These are phyloP conservation scores for Fusarium denticulatum DNA, from an alignment of 2,329 filamentous ascomycete genomes.

Conservation along the genomic window DNA sequence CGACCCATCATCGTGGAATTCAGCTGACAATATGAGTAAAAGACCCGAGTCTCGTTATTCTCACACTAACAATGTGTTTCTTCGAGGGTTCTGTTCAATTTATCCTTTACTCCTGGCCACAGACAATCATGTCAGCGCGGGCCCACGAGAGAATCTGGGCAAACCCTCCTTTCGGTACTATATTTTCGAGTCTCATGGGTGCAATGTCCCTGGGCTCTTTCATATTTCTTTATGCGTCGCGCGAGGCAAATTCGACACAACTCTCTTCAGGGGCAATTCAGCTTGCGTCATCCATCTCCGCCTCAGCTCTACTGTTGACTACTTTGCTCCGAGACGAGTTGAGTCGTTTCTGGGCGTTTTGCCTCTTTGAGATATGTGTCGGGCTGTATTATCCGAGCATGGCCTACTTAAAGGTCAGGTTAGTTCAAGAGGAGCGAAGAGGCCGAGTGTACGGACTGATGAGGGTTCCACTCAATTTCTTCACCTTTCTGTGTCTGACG, in stretches of 20 bases:
- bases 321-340: neutral
- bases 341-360: neutral
- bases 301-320: neutral
- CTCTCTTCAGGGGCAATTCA: neutral
- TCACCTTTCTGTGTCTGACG: neutral
- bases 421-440: neutral
- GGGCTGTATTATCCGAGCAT: neutral
- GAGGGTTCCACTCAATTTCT: neutral
- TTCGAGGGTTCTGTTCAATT: neutral
- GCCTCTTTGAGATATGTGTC: neutral
- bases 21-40: neutral
- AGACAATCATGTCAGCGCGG: neutral
- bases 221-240: neutral
- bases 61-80: neutral
- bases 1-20: rapidly evolving
- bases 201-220: neutral
- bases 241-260: neutral
- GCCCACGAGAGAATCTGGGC: neutral
- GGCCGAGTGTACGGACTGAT: neutral
- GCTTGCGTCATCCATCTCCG: neutral
- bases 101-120: neutral
- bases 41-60: neutral
- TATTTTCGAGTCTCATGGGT: neutral
- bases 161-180: neutral
- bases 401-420: rapidly evolving